Evolutionary conservation across 106 monocot species (phyloP).

Genomic region (Dioscorea dumetorum): DNA sequence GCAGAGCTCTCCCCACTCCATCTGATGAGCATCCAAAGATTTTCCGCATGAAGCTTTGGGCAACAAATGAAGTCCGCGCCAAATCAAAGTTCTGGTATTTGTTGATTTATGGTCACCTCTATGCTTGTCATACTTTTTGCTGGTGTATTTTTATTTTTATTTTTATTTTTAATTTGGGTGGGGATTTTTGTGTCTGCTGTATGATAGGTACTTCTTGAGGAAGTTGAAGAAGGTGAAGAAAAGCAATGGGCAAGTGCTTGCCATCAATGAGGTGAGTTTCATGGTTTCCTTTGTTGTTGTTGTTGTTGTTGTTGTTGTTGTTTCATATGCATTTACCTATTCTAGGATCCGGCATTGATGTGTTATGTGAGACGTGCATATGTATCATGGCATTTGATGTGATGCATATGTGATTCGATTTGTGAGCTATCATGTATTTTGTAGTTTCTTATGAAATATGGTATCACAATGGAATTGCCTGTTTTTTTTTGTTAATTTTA

Average conservation of each 20-base stretch:
- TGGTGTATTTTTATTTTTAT: not conserved
- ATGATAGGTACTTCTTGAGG: constrained; percentile 31
- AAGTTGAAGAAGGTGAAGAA: constrained; percentile 68
- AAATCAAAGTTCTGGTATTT: constrained; percentile 45
- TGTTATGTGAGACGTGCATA: too few relatives aligned
- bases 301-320: not conserved
- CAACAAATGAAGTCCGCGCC: constrained; percentile 42
- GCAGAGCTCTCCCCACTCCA: constrained; percentile 16
- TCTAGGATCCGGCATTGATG: too few relatives aligned
- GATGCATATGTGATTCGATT: too few relatives aligned
- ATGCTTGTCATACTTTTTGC: not conserved
- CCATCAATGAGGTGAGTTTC: constrained; percentile 66
- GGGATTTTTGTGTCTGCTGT: not conserved
- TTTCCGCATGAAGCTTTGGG: constrained; percentile 38
- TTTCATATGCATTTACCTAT: too few relatives aligned
- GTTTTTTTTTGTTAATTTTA: too few relatives aligned
- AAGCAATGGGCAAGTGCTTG: constrained; percentile 82
- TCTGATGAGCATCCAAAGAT: constrained; percentile 31
- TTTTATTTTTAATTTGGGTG: not conserved
- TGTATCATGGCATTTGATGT: too few relatives aligned
- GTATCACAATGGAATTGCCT: too few relatives aligned
- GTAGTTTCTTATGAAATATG: too few relatives aligned
- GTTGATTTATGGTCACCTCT: not conserved
- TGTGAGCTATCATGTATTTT: too few relatives aligned
- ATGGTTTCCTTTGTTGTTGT: not conserved